Percentiles rank a stretch among this genome's conserved stretches.
These are phyloP conservation scores for Starmerella tilneyi DNA, from an alignment of 805 yeast genomes.

Conservation along the genomic window DNA sequence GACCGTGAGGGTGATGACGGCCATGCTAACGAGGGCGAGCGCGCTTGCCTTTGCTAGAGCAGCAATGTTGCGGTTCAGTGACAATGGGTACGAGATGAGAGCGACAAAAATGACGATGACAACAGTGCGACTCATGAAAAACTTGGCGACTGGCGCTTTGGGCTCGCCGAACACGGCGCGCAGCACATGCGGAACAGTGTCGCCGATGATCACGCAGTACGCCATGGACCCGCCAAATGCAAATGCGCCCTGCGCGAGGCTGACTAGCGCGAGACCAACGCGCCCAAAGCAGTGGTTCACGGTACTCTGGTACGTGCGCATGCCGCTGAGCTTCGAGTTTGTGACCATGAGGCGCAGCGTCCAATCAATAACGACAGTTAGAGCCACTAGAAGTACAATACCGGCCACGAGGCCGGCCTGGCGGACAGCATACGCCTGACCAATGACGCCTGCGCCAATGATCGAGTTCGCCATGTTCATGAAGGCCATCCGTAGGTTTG, in stretches of 20 bases:
- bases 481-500: constrained; percentile 73
- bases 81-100: constrained; percentile 70
- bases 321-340: constrained; percentile 68
- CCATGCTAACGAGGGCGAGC: constrained; percentile 77
- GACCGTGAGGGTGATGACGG: constrained; percentile 62
- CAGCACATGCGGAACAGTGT: constrained; percentile 84
- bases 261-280: constrained; percentile 53
- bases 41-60: constrained; percentile 77
- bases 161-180: constrained; percentile 42
- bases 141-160: constrained; percentile 35
- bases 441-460: constrained; percentile 90
- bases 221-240: constrained; percentile 94
- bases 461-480: constrained; percentile 96
- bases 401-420: constrained; percentile 77
- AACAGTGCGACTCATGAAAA: constrained; percentile 56
- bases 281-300: constrained; percentile 71
- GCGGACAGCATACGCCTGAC: constrained; percentile 79
- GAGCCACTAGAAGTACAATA: constrained; percentile 43
- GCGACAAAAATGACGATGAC: constrained; percentile 60
- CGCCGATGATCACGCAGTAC: constrained; percentile 89
- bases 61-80: constrained; percentile 70
- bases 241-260: constrained; percentile 72
- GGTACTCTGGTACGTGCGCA: constrained; percentile 73
- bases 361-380: constrained; percentile 79
- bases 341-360: constrained; percentile 65